Base-by-base conservation (phyloP, 225 moss, liverwort and hornwort genomes). In the Antitrichia curtipendula region DNA sequence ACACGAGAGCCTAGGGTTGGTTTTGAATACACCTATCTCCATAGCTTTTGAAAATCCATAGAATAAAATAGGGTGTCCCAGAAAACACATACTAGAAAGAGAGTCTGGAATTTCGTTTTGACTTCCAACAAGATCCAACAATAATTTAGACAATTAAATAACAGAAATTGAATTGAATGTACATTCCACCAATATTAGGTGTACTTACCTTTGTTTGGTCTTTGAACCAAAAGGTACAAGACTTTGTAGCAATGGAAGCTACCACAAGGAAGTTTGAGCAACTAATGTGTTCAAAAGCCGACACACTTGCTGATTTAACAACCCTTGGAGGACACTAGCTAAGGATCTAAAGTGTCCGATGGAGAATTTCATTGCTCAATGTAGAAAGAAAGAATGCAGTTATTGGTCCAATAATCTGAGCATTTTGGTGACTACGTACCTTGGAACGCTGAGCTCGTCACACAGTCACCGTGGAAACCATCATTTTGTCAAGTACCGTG, bases 401-500 rank as follows among this genome's bases (percentile, higher is more conserved):
- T 11, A 47, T 73, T 47, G 47, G 18, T 47, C 0, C 7, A 47
- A 47, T 47, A 25, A 72, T 17, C 1, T 0, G 1, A 49, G 18
- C 12, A 31, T 31, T 73, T 47, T 7, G 7, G 4, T 11, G 19
- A 47, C 4, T 14, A 50, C 4, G 4, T 49, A 73, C 73, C 2
- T 73, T 10, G 29, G 1, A 69, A 41, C 0, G 3, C 0, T 2
- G 0, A 13, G 9, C 1, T 11, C 2, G 1, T 65, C 65, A 65
- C 1, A n/a, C n/a, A n/a, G n/a, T n/a, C 4, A 19, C 19, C 7
- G 1, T 64, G 4, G 2, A 32, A 49, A 28, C 12, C 19, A 49
- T 19, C 7, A 0, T 49, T 19, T 49, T 2, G 7, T n/a, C n/a
- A n/a, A n/a, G 4, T 4, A 31, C 0, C 0, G 0, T 19, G 19